Percentiles rank a stretch among this genome's conserved stretches.
Evolutionary conservation across 257 asterid species (phyloP).

Genomic region (Nyctanthes arbortristis): DNA sequence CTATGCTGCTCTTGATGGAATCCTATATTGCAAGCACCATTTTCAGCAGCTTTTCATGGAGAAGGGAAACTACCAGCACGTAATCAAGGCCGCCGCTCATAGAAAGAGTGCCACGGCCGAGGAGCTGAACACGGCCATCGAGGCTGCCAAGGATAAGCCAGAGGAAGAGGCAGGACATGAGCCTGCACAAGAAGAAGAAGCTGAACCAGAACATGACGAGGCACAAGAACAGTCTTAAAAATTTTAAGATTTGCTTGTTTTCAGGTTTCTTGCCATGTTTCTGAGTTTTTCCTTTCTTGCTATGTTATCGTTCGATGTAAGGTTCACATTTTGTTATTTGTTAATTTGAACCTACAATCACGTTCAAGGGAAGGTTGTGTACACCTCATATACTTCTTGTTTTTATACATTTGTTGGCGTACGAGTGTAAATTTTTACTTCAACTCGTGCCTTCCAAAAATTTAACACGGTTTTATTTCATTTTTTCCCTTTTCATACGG

Average conservation of each 20-base stretch:
- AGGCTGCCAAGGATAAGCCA: slow-evolving; percentile 7
- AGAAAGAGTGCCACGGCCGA: slow-evolving; percentile 30
- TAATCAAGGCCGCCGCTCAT: slow-evolving; percentile 41
- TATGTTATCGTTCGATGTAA: too few relatives aligned
- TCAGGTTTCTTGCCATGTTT: background rate
- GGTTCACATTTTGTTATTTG: too few relatives aligned
- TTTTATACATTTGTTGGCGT: too few relatives aligned
- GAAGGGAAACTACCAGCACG: slow-evolving; percentile 68
- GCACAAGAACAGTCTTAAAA: slow-evolving; percentile 26
- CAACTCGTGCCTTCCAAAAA: too few relatives aligned
- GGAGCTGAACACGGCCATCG: background rate
- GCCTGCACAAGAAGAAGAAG: too few relatives aligned
- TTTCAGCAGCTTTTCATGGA: slow-evolving; percentile 70
- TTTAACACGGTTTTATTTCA: too few relatives aligned
- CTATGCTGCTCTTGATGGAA: slow-evolving; percentile 58
- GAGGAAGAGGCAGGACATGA: slow-evolving; percentile 20
- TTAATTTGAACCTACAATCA: too few relatives aligned
- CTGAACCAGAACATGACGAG: slow-evolving; percentile 29
- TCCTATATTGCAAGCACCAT: slow-evolving; percentile 64
- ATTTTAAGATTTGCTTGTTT: background rate
- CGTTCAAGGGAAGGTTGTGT: too few relatives aligned
- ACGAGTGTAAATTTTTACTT: too few relatives aligned
- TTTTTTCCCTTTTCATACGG: too few relatives aligned
- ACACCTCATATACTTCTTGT: too few relatives aligned
- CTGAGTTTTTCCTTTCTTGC: background rate